Conservation (phyloP, 805 yeast species). For the Kuraishia molischiana region DNA sequence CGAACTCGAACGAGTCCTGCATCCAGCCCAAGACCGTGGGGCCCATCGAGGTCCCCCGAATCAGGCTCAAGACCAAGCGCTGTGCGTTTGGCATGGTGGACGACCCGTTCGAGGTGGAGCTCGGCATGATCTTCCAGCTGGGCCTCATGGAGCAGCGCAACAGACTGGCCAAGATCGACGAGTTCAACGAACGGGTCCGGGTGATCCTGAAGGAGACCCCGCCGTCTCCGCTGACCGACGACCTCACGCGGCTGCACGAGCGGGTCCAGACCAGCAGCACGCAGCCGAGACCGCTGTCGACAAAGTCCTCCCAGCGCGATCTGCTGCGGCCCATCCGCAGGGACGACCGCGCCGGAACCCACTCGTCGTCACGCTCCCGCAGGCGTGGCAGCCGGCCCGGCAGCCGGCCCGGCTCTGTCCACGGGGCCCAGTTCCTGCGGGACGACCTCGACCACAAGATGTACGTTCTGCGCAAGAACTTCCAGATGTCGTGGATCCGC, state of each 20-base stretch:
- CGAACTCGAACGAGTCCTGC: conserved; percentile 25
- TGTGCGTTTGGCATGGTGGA: conserved; percentile 45
- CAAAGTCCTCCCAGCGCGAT: not conserved
- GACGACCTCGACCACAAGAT: conserved; percentile 7
- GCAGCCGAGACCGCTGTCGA: not conserved
- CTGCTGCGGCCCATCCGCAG: not conserved
- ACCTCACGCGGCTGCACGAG: conserved; percentile 1
- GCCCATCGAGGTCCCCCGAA: conserved; percentile 26
- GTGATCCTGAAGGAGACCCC: conserved; percentile 5
- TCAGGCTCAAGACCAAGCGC: conserved; percentile 28
- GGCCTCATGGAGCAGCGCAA: conserved; percentile 49
- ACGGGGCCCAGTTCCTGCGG: not conserved
- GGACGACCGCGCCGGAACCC: not conserved
- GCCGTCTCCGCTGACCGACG: not conserved
- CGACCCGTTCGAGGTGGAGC: conserved; percentile 56
- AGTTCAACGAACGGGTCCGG: conserved; percentile 7
- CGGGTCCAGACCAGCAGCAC: not conserved
- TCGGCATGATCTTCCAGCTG: conserved; percentile 45
- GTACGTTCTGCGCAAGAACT: conserved; percentile 16
- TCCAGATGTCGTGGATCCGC: conserved; percentile 55
- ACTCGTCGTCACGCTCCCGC: not conserved
- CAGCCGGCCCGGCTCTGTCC: too few species aligned
- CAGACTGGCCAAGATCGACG: conserved; percentile 28
- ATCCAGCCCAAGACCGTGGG: conserved; percentile 27
- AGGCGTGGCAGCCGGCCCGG: not conserved